Conservation (phyloP, 2,329 filamentous ascomycete species). For the Metarhizium guizhouense region DNA sequence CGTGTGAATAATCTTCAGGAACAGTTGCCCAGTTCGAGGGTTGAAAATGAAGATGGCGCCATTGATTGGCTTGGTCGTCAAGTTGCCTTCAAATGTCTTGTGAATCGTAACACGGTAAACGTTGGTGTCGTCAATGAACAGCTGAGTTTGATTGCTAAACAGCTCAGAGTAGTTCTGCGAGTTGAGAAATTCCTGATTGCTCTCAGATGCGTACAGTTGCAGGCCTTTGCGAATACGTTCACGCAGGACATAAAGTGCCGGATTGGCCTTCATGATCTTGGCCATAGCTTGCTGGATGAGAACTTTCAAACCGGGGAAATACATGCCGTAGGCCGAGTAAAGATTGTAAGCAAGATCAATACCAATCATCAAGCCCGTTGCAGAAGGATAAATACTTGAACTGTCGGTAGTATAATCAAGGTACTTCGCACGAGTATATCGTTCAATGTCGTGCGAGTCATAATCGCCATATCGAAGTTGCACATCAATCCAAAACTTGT, state of each 20-base stretch:
- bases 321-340: slow-evolving; percentile 96
- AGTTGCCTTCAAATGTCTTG: slow-evolving; percentile 97
- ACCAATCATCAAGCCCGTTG: slow-evolving; percentile 94
- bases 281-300: slow-evolving; percentile 97
- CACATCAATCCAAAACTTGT: slow-evolving; percentile 99
- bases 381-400: slow-evolving; percentile 96
- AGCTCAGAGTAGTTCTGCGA: slow-evolving; percentile 98
- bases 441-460: slow-evolving; percentile 96
- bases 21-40: slow-evolving; percentile 92
- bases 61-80: slow-evolving; percentile 99
- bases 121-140: slow-evolving; percentile 98
- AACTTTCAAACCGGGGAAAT: slow-evolving; percentile 95
- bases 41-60: slow-evolving; percentile 99
- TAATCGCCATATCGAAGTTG: slow-evolving; percentile 96
- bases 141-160: slow-evolving; percentile 97
- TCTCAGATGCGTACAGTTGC: slow-evolving; percentile 95
- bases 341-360: slow-evolving; percentile 97
- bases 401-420: slow-evolving; percentile 98
- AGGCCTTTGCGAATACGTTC: slow-evolving; percentile 98
- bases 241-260: slow-evolving; percentile 87
- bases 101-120: slow-evolving; percentile 99
- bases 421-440: slow-evolving; percentile 96
- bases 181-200: slow-evolving; percentile 98
- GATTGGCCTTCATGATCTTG: slow-evolving; percentile 99
- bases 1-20: slow-evolving; percentile 98